Base-by-base conservation (phyloP, 768 basidiomycete species). In the Pleurotus tuoliensis region DNA sequence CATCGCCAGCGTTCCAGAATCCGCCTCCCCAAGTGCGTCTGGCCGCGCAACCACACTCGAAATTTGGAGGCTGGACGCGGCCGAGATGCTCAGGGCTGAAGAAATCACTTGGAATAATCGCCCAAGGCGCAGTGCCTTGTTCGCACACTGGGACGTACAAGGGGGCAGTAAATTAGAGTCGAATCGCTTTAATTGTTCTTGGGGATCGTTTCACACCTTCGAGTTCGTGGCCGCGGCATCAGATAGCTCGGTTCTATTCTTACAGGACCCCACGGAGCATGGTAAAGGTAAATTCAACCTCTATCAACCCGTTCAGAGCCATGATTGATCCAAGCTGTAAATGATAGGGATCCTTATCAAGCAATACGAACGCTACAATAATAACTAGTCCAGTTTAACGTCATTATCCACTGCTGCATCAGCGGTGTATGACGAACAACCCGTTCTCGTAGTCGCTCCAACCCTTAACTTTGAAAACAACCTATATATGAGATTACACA, bases 171-270 rank as follows among this genome's bases (percentile, higher is more conserved):
- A 13, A 18, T 41, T 53, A 8, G 51, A 53, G 39, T 53, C 51
- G 24, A 41, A 20, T 20, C 39, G 20, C 12, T 53, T 53, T 22
- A 11, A 53, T 18, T 53, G 51, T 25, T 15, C 51, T 40, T 53
- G 51, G 51, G 51, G 51, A 8, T 53, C 51, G 13, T 18, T 53
- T 41, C 51, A 53, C 39, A 53, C 51, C n/a, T 53, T 53, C 22
- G 51, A 53, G 22, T 53, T 53, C 39, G 39, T 38, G 18, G 37
- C 38, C 18, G 39, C 51, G n/a, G 34, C 13, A 22, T 22, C 39
- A 5, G 22, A 38, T 20, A 53, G 15, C 18, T 13, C 38, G 12
- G n/a, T 53, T n/a, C 51, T 13, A 30, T 53, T 53, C 24, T 13
- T 53, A 6, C 51, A 53, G 39, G 51, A 53, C 51, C 38, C 51